Percentiles rank a stretch among this genome's conserved stretches.
These are phyloP conservation scores for Microcos paniculata DNA, from an alignment of 345 rosid genomes.

Conservation along the genomic window DNA sequence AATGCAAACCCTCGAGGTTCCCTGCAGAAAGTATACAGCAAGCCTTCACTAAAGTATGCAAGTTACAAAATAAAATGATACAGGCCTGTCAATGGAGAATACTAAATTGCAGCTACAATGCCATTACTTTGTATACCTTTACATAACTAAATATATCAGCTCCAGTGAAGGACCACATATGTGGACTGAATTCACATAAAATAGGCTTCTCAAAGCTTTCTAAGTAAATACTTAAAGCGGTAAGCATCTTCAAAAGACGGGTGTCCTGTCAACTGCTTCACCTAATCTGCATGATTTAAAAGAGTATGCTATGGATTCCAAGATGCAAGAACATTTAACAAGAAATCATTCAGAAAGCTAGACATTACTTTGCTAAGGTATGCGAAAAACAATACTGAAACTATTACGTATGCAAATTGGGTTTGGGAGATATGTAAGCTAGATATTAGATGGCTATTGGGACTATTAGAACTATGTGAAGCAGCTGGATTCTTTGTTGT, in stretches of 20 bases:
- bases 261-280: slow-evolving; percentile 89
- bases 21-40: slow-evolving; percentile 39
- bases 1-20: slow-evolving; percentile 97
- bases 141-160: slow-evolving; percentile 37
- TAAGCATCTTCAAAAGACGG: slow-evolving; percentile 98
- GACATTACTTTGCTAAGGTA: too few species aligned
- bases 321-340: neutral
- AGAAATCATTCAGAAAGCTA: neutral
- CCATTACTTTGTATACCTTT: slow-evolving; percentile 33
- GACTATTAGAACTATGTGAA: too few species aligned
- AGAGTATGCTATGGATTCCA: slow-evolving; percentile 3
- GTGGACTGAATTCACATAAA: slow-evolving; percentile 41
- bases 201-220: slow-evolving; percentile 83
- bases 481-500: too few species aligned
- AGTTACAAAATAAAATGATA: slow-evolving; percentile 18
- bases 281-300: slow-evolving; percentile 61
- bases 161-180: slow-evolving; percentile 37
- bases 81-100: slow-evolving; percentile 14
- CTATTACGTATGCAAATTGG: too few species aligned
- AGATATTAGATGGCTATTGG: too few species aligned
- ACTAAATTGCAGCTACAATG: slow-evolving; percentile 25
- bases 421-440: too few species aligned
- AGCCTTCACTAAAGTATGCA: slow-evolving; percentile 20
- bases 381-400: too few species aligned
- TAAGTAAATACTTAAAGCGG: slow-evolving; percentile 87